Base-by-base conservation (phyloP, 495 filamentous ascomycete genomes). In the Penicillium angulare region DNA sequence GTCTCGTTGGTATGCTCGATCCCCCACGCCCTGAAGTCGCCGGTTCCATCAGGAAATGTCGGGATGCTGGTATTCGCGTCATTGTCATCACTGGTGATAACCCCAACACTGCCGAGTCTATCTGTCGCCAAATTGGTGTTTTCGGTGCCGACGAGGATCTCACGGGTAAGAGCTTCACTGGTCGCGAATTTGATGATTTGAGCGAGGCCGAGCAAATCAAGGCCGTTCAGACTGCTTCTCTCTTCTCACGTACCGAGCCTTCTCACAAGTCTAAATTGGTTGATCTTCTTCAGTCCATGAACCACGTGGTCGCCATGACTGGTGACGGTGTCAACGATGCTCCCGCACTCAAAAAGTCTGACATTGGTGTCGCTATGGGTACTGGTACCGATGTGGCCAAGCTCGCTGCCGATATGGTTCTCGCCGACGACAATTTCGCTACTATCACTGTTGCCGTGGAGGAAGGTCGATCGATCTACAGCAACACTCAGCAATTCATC, bases 401-500 rank as follows among this genome's bases (percentile, higher is more conserved):
- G 74, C 78, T 99, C 43, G 95, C 95, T 13, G 88, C 95, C 21
- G 95, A 99, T 66, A 99, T 99, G 95, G 93, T 99, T 12, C 85
- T 99, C 43, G 91, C 90, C 22, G 95, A 99, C 74, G 87, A 97
- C 71, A 99, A 99, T 74, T 99, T 99, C 65, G 93, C 95, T 38
- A 97, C 95, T 21, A 99, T 99, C 62, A 88, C 92, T 60, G 80
- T 88, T 47, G 95, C 95, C 27, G 91, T 99, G 44, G 93, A 97
- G 69, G 95, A 99, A 70, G 95, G 95, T 45, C 86, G 95, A 45
- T 91, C 91, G 26, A 99, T 99, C 75, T 99, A 95, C 79, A 97
- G 92, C 84, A 99, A 99, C 79, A 99, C 95, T 3, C 95, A 99
- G 65, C 95, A 99, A 65, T 99, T 99, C 68, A 99, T 99, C 70